Percentiles rank a stretch among this genome's conserved stretches.
Conservation (phyloP, 345 rosid species). For the Lepidium didymum region DNA sequence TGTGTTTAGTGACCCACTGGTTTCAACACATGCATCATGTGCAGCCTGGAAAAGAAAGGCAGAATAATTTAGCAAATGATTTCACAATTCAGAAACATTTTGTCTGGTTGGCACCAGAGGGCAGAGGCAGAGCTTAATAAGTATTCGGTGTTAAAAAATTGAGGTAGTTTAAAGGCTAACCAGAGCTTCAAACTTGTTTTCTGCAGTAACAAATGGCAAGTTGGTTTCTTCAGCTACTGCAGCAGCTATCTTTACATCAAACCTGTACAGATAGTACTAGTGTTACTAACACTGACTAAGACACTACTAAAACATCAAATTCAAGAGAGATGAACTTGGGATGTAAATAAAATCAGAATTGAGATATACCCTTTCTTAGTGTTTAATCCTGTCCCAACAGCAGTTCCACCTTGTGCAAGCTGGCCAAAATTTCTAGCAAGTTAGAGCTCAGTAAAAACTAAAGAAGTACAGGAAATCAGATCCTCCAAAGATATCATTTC, state of each 20-base stretch:
- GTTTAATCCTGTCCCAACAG: constrained; percentile 97
- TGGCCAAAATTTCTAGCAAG: constrained; percentile 35
- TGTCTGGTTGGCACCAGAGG: background rate
- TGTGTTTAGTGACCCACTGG: constrained; percentile 87
- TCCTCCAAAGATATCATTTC: constrained; percentile 5
- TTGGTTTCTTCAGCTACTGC: constrained; percentile 91
- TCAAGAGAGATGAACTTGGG: background rate
- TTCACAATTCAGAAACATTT: background rate
- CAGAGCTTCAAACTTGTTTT: constrained; percentile 98
- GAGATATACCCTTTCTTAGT: constrained; percentile 83
- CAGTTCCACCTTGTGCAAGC: constrained; percentile 99
- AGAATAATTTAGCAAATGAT: constrained; percentile 12
- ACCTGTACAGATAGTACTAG: constrained; percentile 37
- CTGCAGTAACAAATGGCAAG: constrained; percentile 88
- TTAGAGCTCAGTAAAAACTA: constrained; percentile 31
- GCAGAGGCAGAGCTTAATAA: background rate
- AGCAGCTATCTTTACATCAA: constrained; percentile 87
- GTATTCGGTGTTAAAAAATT: background rate
- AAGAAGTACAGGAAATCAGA: constrained; percentile 1
- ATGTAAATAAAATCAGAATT: background rate
- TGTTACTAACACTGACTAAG: constrained; percentile 1
- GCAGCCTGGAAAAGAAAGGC: constrained; percentile 68
- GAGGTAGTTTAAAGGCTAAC: constrained; percentile 36
- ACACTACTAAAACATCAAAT: background rate
- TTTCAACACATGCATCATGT: constrained; percentile 95